These are phyloP conservation scores for Nicotiana rustica DNA, from an alignment of 305 asterid species.

Conservation along the genomic window DNA sequence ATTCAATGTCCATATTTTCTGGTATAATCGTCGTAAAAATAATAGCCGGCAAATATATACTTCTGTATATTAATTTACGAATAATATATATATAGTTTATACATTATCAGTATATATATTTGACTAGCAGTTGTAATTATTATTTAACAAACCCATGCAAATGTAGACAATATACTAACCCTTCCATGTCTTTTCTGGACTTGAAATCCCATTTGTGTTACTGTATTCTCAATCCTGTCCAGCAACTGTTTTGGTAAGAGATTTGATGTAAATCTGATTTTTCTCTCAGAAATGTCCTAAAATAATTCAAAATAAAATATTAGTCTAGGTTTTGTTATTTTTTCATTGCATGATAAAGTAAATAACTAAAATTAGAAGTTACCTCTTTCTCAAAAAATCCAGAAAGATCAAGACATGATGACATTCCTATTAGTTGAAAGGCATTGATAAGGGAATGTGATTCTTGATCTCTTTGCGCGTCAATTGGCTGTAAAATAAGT, in stretches of 20 bases:
- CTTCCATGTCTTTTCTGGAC: conserved; percentile 80
- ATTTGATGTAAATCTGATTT: conserved; percentile 79
- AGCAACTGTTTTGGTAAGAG: conserved; percentile 72
- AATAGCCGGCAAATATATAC: too few species aligned
- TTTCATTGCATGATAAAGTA: neutral
- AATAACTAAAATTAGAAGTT: neutral
- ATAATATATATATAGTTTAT: too few species aligned
- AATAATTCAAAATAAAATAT: conserved; percentile 12
- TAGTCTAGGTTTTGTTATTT: neutral
- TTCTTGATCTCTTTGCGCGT: conserved; percentile 61
- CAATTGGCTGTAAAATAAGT: conserved; percentile 48
- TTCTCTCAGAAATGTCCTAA: conserved; percentile 89
- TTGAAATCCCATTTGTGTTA: conserved; percentile 66
- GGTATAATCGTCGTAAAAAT: neutral
- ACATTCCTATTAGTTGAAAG: conserved; percentile 96
- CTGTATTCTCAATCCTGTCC: conserved; percentile 67
- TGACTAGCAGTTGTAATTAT: too few species aligned
- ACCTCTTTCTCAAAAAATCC: conserved; percentile 95
- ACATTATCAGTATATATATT: too few species aligned
- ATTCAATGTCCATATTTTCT: neutral
- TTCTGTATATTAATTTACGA: too few species aligned
- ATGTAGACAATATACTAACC: conserved; percentile 39
- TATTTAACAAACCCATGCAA: rapidly evolving
- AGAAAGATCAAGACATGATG: conserved; percentile 90
- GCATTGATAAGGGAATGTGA: conserved; percentile 79